Conservation (phyloP, 768 basidiomycete genomes). For the Amanita pseudoporphyria region DNA sequence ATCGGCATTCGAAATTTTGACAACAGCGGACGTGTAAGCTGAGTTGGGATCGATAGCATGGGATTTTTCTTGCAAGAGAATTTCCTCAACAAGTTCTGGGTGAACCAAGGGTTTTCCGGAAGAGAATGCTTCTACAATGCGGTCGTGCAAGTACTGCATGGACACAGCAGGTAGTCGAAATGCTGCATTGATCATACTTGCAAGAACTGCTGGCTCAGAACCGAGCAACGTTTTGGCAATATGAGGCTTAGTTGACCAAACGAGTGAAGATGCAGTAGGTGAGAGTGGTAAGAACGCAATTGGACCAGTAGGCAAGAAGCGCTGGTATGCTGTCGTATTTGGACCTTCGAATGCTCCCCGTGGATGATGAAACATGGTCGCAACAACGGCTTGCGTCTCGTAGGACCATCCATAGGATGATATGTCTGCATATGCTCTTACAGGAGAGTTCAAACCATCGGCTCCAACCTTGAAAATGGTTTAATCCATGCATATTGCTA, state of each 20-base stretch:
- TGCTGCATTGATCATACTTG: constrained; percentile 79
- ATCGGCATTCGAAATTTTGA: constrained; percentile 15
- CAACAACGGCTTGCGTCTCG: constrained; percentile 82
- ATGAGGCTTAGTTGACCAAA: constrained; percentile 84
- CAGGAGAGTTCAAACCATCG: constrained; percentile 92
- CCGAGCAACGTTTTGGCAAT: constrained; percentile 66
- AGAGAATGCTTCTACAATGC: constrained; percentile 45
- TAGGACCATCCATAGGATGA: constrained; percentile 89
- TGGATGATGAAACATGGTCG: constrained; percentile 71
- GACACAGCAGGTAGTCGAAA: constrained; percentile 78
- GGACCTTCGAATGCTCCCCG: constrained; percentile 49
- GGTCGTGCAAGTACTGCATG: constrained; percentile 52
- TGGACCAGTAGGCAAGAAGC: constrained; percentile 92
- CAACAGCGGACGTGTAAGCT: constrained; percentile 43
- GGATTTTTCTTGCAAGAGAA: constrained; percentile 63
- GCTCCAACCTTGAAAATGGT: constrained; percentile 64
- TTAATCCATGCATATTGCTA: not conserved
- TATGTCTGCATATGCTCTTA: constrained; percentile 78
- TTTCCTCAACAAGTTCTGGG: constrained; percentile 47
- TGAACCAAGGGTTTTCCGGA: constrained; percentile 35
- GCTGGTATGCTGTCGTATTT: constrained; percentile 83
- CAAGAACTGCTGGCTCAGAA: constrained; percentile 53
- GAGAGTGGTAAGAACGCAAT: constrained; percentile 92
- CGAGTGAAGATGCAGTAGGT: constrained; percentile 70
- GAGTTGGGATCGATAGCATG: constrained; percentile 59